These are phyloP conservation scores for Alliaria petiolata DNA, from an alignment of 345 rosid genomes.

Conservation along the genomic window DNA sequence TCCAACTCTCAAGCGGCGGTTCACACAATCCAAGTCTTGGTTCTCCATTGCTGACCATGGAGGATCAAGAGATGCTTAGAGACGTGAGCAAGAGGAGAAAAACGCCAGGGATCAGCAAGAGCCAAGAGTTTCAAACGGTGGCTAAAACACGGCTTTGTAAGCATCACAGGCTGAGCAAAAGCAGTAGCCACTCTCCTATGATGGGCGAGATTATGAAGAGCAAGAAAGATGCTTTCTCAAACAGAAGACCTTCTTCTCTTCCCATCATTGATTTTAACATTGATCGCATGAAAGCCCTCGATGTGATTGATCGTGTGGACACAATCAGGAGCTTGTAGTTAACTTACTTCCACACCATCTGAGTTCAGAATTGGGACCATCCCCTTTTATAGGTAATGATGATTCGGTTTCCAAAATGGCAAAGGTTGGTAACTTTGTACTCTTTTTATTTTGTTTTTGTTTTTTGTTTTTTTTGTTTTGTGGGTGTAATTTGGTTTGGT, in stretches of 20 bases:
- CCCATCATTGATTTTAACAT: conserved; percentile 74
- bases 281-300: conserved; percentile 79
- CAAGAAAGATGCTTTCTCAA: conserved; percentile 60
- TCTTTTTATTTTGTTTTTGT: neutral
- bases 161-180: conserved; percentile 86
- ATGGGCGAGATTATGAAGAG: conserved; percentile 34
- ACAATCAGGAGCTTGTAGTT: conserved; percentile 52
- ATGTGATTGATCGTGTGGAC: conserved; percentile 90
- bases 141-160: conserved; percentile 54
- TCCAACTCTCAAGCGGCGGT: conserved; percentile 42
- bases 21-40: conserved; percentile 40
- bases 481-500: conserved; percentile 24
- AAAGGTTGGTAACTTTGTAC: conserved; percentile 4
- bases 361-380: neutral
- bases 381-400: too few relatives aligned
- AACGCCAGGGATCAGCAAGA: conserved; percentile 89
- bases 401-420: too few relatives aligned
- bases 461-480: neutral
- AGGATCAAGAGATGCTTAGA: conserved; percentile 94
- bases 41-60: conserved; percentile 54
- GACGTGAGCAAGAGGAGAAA: conserved; percentile 82
- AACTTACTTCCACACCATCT: neutral
- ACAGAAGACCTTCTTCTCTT: conserved; percentile 61
- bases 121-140: conserved; percentile 83
- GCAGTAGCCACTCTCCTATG: conserved; percentile 88